Percentiles rank a stretch among this genome's conserved stretches.
Evolutionary conservation across 1,284 basidiomycete genomes (phyloP).

Genomic region (Heliocybe sulcata): DNA sequence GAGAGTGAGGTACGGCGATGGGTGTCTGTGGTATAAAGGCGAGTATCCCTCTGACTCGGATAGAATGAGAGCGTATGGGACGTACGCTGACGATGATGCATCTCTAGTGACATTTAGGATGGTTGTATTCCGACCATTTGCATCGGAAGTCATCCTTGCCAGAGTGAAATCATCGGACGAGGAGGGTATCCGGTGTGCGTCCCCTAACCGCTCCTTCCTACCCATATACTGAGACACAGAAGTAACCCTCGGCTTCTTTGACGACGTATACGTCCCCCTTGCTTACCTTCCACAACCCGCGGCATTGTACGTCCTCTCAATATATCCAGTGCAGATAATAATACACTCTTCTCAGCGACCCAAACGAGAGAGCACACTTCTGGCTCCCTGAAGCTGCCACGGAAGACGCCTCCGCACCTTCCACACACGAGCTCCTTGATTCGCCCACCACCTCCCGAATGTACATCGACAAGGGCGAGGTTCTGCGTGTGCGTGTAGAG

Average conservation of each 20-base stretch:
- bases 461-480: slow-evolving; percentile 81
- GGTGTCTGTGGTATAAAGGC: slow-evolving; percentile 93
- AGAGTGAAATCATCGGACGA: slow-evolving; percentile 83
- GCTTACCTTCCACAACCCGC: slow-evolving; percentile 71
- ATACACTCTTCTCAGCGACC: slow-evolving; percentile 44
- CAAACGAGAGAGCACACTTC: slow-evolving; percentile 77
- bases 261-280: slow-evolving; percentile 81
- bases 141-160: slow-evolving; percentile 85
- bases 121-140: slow-evolving; percentile 88
- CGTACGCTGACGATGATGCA: neutral
- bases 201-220: neutral
- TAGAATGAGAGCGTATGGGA: neutral
- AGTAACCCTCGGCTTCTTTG: slow-evolving; percentile 93
- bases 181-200: slow-evolving; percentile 75
- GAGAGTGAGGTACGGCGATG: slow-evolving; percentile 91
- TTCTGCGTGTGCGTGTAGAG: slow-evolving; percentile 85
- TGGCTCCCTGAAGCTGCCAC: slow-evolving; percentile 61
- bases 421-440: slow-evolving; percentile 2
- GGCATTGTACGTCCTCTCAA: slow-evolving; percentile 56
- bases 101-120: slow-evolving; percentile 79
- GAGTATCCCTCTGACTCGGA: slow-evolving; percentile 15
- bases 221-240: slow-evolving; percentile 6
- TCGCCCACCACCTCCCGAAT: slow-evolving; percentile 37
- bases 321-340: slow-evolving; percentile 7
- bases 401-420: neutral